Base-by-base conservation (phyloP, 192 early-diverging fungal genomes). In the Funneliformis geosporum region DNA sequence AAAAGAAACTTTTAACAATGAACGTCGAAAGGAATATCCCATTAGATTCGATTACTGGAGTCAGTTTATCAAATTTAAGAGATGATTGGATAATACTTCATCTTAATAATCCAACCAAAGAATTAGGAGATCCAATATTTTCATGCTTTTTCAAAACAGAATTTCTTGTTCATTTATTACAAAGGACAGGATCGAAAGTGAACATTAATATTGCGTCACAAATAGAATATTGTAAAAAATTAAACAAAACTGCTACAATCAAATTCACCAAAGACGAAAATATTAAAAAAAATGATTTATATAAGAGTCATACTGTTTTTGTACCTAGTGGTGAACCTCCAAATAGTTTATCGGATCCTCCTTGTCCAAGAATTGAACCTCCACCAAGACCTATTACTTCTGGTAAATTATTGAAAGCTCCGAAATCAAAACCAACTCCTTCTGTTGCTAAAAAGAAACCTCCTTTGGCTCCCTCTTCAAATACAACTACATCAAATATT, bases 11-110 rank as follows among this genome's bases (percentile, higher is more conserved):
- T 33, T 14, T 94, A 18, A 80, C 81, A 50, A 86, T 91, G 80
- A 78, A 71, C 25, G 47, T 84, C 40, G 92, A 92, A 73, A 82
- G 89, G 46, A 87, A 87, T 39, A 81, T 92, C 16, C 82, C 87
- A 14, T 46, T 94, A 21, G 84, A 87, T 46, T 75, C 82, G 2
- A 85, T 95, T 76, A 87, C 83, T 11, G 80, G 87, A 25, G 83
- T 92, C 25, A 91, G 91, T 60, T 86, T 93, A 68, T 94, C 94
- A 14, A 89, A 89, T 50, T 86, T 90, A 68, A 84, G 89, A 68
- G 94, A 95, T 80, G 92, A 91, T 70, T 95, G 93, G 92, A 83
- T 90, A 33, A 84, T 94, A 64, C 59, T 92, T 10, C 90, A 92
- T 70, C 66, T 91, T 10, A 83, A 90, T 66, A 81, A 62, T 59